phyloP scores from a whole-genome alignment of 345 rosid genomes.

The thale cress (Arabidopsis thaliana) region DNA sequence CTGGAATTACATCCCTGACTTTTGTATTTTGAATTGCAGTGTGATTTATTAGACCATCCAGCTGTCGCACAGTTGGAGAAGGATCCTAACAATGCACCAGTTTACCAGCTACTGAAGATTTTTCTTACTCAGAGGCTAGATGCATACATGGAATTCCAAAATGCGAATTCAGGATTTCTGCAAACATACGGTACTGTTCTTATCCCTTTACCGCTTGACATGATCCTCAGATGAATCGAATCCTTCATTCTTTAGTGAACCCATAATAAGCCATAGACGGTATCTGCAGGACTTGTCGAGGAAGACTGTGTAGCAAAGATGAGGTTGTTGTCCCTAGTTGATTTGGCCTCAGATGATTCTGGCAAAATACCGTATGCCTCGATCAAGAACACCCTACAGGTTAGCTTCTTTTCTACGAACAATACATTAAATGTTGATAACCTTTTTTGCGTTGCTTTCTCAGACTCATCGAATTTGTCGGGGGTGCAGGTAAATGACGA shows the following conservation, averaged over 20 bases:
- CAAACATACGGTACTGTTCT: constrained; percentile 64
- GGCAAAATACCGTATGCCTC: constrained; percentile 72
- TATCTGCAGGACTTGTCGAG: constrained; percentile 69
- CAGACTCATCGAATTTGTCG: neutral
- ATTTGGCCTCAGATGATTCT: constrained; percentile 71
- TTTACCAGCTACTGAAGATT: constrained; percentile 78
- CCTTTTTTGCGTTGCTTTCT: neutral
- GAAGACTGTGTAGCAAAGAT: constrained; percentile 88
- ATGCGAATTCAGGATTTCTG: constrained; percentile 69
- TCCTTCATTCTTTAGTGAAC: neutral
- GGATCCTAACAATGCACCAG: constrained; percentile 63
- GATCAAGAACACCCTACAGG: constrained; percentile 75
- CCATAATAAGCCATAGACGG: constrained; percentile 6
- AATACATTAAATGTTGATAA: neutral
- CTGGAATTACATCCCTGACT: neutral
- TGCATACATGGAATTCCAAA: constrained; percentile 75
- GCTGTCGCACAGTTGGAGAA: constrained; percentile 77
- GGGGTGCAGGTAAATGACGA: constrained; percentile 68
- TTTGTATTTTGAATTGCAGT: constrained; percentile 51
- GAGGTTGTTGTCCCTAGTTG: constrained; percentile 84
- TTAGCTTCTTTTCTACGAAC: constrained; percentile 35
- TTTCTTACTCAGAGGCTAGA: constrained; percentile 82
- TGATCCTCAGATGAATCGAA: too few relatives aligned
- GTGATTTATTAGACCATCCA: constrained; percentile 81
- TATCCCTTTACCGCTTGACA: neutral